Percentiles rank a stretch among this genome's conserved stretches.
phyloP scores from a whole-genome alignment of 345 rosid genomes.

The Draba incana region DNA sequence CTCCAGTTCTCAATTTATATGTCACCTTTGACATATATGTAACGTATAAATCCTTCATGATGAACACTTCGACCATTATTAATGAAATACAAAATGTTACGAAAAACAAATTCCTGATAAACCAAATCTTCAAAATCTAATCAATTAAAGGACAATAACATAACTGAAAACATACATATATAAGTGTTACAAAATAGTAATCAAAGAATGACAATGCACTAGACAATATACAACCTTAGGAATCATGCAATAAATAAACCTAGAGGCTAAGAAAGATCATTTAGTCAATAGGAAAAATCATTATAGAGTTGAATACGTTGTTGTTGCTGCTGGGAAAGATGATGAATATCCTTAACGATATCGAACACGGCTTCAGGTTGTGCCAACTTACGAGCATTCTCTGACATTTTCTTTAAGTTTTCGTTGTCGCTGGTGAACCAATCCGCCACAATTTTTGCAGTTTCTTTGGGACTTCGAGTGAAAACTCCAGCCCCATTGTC shows the following conservation, averaged over 20 bases:
- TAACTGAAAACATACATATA: not conserved
- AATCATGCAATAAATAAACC: slow-evolving; percentile 5
- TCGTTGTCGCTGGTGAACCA: slow-evolving; percentile 82
- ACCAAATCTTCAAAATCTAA: too few relatives aligned
- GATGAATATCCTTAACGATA: slow-evolving; percentile 85
- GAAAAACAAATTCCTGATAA: too few relatives aligned
- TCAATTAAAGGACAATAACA: not conserved
- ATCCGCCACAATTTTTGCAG: slow-evolving; percentile 69
- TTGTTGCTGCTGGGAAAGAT: slow-evolving; percentile 59
- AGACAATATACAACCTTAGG: slow-evolving; percentile 26
- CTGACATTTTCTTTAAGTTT: slow-evolving; percentile 65
- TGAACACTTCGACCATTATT: too few relatives aligned
- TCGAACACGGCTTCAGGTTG: slow-evolving; percentile 94
- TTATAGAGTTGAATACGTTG: slow-evolving; percentile 27
- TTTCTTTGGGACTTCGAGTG: slow-evolving; percentile 87
- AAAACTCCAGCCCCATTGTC: slow-evolving; percentile 90
- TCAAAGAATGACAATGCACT: slow-evolving; percentile 36
- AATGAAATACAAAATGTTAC: too few relatives aligned
- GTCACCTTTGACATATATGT: too few relatives aligned
- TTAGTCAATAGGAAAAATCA: slow-evolving; percentile 32
- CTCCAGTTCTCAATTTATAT: too few relatives aligned
- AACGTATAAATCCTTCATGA: too few relatives aligned
- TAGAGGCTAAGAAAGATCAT: slow-evolving; percentile 4
- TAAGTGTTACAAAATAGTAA: slow-evolving; percentile 2
- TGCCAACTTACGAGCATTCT: slow-evolving; percentile 77